phyloP scores from a whole-genome alignment of 2,329 filamentous ascomycete species.

The Nemania sp. region DNA sequence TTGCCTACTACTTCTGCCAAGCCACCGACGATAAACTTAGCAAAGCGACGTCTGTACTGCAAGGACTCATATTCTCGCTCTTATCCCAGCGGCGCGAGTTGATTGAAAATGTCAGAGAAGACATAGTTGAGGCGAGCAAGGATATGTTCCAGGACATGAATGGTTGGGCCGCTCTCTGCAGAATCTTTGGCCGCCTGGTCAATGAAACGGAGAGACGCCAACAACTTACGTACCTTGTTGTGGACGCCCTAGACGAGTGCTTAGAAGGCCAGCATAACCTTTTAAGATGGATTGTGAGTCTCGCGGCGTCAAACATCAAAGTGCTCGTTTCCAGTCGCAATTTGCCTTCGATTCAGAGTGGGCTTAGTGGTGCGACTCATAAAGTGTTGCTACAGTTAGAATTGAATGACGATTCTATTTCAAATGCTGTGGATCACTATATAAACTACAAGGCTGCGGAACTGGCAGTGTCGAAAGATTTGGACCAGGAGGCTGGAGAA shows the following conservation, averaged over 20 bases:
- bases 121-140: conserved; percentile 20
- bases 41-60: conserved; percentile 39
- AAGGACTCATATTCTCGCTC: conserved; percentile 42
- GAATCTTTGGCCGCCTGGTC: conserved; percentile 39
- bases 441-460: conserved; percentile 41
- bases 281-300: conserved; percentile 23
- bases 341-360: conserved; percentile 41
- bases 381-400: conserved; percentile 41
- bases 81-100: conserved; percentile 39
- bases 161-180: conserved; percentile 43
- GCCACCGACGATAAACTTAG: conserved; percentile 35
- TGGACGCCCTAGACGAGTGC: conserved; percentile 56
- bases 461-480: not conserved
- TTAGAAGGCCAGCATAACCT: not conserved
- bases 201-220: conserved; percentile 42
- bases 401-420: conserved; percentile 42
- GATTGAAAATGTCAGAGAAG: conserved; percentile 35
- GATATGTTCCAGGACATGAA: conserved; percentile 44
- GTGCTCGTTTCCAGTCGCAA: conserved; percentile 50
- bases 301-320: conserved; percentile 37
- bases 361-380: conserved; percentile 26
- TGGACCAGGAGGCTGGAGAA: not conserved
- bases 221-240: conserved; percentile 41
- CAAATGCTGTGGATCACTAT: conserved; percentile 43
- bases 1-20: conserved; percentile 42